phyloP scores from a whole-genome alignment of 495 filamentous ascomycete genomes.

The Aspergillus mulundensis region DNA sequence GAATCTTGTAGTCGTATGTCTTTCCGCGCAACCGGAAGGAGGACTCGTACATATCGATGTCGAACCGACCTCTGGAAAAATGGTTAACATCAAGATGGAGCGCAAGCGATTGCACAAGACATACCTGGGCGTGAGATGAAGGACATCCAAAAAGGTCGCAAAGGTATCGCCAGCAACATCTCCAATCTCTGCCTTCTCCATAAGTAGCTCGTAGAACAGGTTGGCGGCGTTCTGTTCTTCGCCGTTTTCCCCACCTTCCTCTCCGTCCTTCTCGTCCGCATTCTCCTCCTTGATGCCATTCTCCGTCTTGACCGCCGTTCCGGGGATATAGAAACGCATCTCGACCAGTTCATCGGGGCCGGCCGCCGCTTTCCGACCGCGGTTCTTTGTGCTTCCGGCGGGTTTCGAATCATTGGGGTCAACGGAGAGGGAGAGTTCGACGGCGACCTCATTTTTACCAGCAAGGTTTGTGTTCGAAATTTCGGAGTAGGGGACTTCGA shows the following conservation, averaged over 20 bases:
- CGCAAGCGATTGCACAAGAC: slow-evolving; percentile 18
- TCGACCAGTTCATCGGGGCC: slow-evolving; percentile 91
- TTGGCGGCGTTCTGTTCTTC: slow-evolving; percentile 92
- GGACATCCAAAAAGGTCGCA: slow-evolving; percentile 93
- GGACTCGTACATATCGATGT: slow-evolving; percentile 98
- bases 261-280: slow-evolving; percentile 66
- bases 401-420: slow-evolving; percentile 64
- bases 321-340: slow-evolving; percentile 98
- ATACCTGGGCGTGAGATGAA: slow-evolving; percentile 94
- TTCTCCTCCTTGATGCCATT: slow-evolving; percentile 55
- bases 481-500: slow-evolving; percentile 96
- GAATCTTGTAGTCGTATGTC: slow-evolving; percentile 99
- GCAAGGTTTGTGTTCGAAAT: slow-evolving; percentile 97
- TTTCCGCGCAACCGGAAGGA: slow-evolving; percentile 97
- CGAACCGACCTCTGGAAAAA: slow-evolving; percentile 82
- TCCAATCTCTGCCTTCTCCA: slow-evolving; percentile 99
- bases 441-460: slow-evolving; percentile 94
- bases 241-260: slow-evolving; percentile 65
- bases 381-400: slow-evolving; percentile 70
- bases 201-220: slow-evolving; percentile 93
- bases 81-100: slow-evolving; percentile 25
- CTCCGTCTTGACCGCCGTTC: slow-evolving; percentile 80
- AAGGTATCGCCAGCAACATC: slow-evolving; percentile 96
- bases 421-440: slow-evolving; percentile 79
- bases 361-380: slow-evolving; percentile 83